Conservation (phyloP, 164 flowering plant species). For the Berberis vulgaris region DNA sequence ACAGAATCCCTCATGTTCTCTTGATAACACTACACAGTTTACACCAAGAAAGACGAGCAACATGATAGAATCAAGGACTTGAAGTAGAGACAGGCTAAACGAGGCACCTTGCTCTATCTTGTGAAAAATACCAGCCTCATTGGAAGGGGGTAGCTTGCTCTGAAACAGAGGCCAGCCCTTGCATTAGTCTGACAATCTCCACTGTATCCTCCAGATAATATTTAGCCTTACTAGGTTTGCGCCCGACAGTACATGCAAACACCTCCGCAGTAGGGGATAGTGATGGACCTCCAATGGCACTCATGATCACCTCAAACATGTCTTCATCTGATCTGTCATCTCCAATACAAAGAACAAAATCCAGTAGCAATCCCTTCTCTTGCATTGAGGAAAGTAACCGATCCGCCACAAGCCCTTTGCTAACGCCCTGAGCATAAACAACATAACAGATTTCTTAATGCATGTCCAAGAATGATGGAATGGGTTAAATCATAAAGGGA, state of each 20-base stretch:
- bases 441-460: too few species aligned
- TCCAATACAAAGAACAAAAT: not conserved
- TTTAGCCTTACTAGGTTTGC: slow-evolving; percentile 1
- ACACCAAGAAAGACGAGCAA: not conserved
- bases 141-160: not conserved
- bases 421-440: not conserved
- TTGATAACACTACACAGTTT: slow-evolving; percentile 3
- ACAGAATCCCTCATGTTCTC: slow-evolving; percentile 2
- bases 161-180: not conserved
- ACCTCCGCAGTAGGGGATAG: not conserved
- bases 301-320: not conserved
- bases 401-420: slow-evolving; percentile 2
- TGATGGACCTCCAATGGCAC: not conserved
- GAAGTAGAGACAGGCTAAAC: too few species aligned
- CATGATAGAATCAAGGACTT: not conserved
- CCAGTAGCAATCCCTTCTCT: not conserved
- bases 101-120: too few species aligned
- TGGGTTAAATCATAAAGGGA: too few species aligned
- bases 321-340: slow-evolving; percentile 3
- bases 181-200: not conserved
- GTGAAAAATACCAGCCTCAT: not conserved
- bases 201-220: not conserved
- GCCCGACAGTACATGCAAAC: not conserved
- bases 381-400: not conserved
- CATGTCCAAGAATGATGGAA: too few species aligned